Evolutionary conservation across 345 rosid species (phyloP).

Genomic region (Eutrema yunnanense): DNA sequence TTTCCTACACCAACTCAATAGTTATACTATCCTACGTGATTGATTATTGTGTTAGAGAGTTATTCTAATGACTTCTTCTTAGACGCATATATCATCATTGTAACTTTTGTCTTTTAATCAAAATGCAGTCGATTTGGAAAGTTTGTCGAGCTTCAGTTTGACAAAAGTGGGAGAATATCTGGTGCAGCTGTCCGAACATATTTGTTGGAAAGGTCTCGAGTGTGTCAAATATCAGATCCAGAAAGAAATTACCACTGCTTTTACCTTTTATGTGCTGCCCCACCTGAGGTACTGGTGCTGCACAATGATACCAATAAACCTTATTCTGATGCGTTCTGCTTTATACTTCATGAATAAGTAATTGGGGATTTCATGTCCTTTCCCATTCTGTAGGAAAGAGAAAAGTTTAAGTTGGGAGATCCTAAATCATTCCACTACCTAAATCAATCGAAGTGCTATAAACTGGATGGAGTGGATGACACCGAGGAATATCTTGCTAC

Average conservation of each 20-base stretch:
- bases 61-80: background rate
- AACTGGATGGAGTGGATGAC: constrained; percentile 84
- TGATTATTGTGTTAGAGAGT: background rate
- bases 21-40: background rate
- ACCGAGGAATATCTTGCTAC: constrained; percentile 90
- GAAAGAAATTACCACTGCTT: constrained; percentile 99
- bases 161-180: constrained; percentile 96
- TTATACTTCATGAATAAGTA: constrained; percentile 7
- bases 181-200: constrained; percentile 98
- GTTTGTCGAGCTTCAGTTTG: constrained; percentile 98
- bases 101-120: constrained; percentile 7
- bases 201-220: constrained; percentile 97
- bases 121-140: constrained; percentile 94
- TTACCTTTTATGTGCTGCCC: constrained; percentile 96
- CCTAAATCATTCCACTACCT: constrained; percentile 79
- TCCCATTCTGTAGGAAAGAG: constrained; percentile 56
- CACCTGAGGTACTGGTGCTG: constrained; percentile 68
- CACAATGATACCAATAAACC: background rate
- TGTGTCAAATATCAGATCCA: constrained; percentile 96
- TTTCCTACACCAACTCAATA: background rate
- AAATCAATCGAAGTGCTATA: constrained; percentile 82
- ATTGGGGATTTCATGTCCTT: constrained; percentile 3
- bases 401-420: constrained; percentile 66
- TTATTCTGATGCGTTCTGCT: constrained; percentile 1
- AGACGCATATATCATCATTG: background rate